Evolutionary conservation across 345 rosid species (phyloP), one percentile per base, ranked within the genome.

Genomic region (Tarenaya hassleriana): DNA sequence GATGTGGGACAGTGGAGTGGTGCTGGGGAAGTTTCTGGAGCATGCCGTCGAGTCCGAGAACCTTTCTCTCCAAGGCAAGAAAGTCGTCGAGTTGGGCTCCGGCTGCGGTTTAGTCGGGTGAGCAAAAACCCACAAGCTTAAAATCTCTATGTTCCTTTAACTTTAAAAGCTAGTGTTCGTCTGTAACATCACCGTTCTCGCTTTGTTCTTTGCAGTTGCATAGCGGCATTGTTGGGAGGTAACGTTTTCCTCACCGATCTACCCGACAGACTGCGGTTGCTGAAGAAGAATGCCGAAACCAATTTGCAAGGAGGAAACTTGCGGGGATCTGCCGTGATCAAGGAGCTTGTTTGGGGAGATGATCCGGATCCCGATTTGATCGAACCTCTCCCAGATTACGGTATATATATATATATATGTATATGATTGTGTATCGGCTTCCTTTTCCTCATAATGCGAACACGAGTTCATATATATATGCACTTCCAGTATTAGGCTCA

Each of bases 71-170:
- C 73, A 71, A 33, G 88, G 79, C 64, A 84, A 86, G 77, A 90
- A 84, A 69, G 75, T 78, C 46, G 44, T 84, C 6, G 97, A 90
- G 68, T 71, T 90, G 69, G 95, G 97, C 42, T 82, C 94, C 46
- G 97, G 95, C 32, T 90, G 94, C 71, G 95, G 97, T 65, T 77
- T 90, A 70, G 97, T 82, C 46, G 95, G 97, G 97, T 86, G 74
- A 67, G 61, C 29, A n/a, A 33, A 54, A 47, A n/a, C n/a, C 7
- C 11, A 0, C 35, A 12, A 34, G 9, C 40, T n/a, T n/a, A n/a
- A n/a, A n/a, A n/a, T n/a, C n/a, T n/a, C n/a, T n/a, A 19, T 60
- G 50, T 16, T 64, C 27, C 11, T 63, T 20, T 11, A 27, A 16
- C 43, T 34, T 18, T 0, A 11, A 41, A 34, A 21, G 20, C 12